phyloP scores from a whole-genome alignment of 495 filamentous ascomycete genomes.

The Aspergillus steynii region DNA sequence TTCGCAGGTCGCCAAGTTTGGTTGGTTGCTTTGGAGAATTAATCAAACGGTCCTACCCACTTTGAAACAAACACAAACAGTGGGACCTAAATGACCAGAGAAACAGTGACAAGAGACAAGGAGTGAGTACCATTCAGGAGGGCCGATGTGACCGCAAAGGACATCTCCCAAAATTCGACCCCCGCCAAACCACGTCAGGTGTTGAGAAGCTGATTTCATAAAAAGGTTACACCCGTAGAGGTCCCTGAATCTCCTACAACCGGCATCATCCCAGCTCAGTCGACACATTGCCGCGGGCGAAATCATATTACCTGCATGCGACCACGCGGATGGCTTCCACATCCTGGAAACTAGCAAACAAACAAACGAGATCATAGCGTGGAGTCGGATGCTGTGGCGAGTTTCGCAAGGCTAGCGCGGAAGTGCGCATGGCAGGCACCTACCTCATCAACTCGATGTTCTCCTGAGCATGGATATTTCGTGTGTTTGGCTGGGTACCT shows the following conservation, averaged over 20 bases:
- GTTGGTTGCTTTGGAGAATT: not conserved
- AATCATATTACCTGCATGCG: not conserved
- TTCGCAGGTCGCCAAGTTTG: not conserved
- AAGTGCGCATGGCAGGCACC: not conserved
- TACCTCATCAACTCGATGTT: not conserved
- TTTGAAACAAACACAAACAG: not conserved
- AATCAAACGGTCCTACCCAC: not conserved
- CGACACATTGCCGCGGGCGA: not conserved
- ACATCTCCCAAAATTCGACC: too few species aligned
- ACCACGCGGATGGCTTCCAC: not conserved
- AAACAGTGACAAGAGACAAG: not conserved
- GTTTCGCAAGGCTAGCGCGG: not conserved
- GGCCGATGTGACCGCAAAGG: too few species aligned
- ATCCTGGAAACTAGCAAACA: not conserved
- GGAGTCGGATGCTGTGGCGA: not conserved
- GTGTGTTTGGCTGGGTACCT: not conserved
- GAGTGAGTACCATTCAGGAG: not conserved
- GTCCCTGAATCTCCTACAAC: not conserved
- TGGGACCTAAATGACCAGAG: too few species aligned
- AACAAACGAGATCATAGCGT: not conserved
- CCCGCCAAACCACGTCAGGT: too few species aligned
- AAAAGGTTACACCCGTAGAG: too few species aligned
- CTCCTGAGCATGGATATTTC: not conserved
- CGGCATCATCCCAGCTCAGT: not conserved
- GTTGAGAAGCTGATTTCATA: too few species aligned